These are phyloP conservation scores for Cairneyella variabilis DNA, from an alignment of 495 filamentous ascomycete species.

Conservation along the genomic window DNA sequence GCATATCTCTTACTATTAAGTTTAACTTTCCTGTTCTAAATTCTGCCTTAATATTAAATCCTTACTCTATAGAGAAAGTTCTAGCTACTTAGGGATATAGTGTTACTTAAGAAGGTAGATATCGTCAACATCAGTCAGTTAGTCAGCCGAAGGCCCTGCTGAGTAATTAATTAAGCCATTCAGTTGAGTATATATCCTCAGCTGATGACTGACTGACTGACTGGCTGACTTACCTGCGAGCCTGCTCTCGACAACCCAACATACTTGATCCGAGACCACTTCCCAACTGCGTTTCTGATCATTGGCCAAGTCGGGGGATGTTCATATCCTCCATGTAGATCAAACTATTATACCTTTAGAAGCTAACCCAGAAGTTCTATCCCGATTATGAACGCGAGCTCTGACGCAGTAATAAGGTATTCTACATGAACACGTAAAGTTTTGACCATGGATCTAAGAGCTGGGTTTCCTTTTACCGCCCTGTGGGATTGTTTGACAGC, in stretches of 20 bases:
- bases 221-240: no score
- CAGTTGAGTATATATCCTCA: no score
- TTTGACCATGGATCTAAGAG: not conserved
- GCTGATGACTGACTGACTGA: no score
- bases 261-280: not conserved
- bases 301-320: conserved; percentile 4
- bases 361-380: not conserved
- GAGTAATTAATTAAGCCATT: no score
- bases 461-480: conserved; percentile 2
- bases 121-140: no score
- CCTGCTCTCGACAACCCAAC: not conserved
- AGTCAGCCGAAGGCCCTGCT: no score
- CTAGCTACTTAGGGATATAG: no score
- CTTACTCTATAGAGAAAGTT: no score
- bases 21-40: no score
- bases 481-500: not conserved
- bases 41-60: no score
- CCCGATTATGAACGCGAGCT: not conserved
- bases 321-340: conserved; percentile 2
- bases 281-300: not conserved
- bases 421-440: not conserved
- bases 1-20: not conserved
- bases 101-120: no score
- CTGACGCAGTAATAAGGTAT: not conserved
- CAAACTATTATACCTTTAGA: not conserved